Evolutionary conservation across 371 early-diverging fungal genomes (phyloP).

Genomic region (Basidiobolus meristosporus): DNA sequence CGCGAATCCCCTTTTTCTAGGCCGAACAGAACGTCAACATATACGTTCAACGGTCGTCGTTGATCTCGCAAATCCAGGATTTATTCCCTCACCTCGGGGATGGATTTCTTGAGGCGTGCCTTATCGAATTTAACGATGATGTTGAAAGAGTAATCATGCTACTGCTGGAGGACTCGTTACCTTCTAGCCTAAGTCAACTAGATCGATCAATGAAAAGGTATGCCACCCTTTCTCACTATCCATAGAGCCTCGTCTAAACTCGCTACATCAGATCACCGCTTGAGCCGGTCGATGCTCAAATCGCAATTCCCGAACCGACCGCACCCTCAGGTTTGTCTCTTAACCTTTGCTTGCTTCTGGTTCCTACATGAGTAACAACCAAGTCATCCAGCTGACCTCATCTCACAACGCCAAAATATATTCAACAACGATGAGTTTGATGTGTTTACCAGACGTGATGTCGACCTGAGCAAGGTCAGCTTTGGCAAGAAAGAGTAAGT

Average conservation of each 20-base stretch:
- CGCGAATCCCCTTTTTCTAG: too few species aligned
- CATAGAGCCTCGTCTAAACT: not conserved
- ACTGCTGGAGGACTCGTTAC: slow-evolving; percentile 51
- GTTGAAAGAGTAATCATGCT: slow-evolving; percentile 53
- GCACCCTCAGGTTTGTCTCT: too few species aligned
- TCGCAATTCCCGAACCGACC: too few species aligned
- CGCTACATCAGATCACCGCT: slow-evolving; percentile 3
- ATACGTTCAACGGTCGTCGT: slow-evolving; percentile 19
- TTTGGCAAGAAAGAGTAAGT: slow-evolving; percentile 47
- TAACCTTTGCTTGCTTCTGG: too few species aligned
- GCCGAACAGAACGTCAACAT: too few species aligned
- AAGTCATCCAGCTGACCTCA: slow-evolving; percentile 13
- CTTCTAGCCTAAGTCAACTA: slow-evolving; percentile 32
- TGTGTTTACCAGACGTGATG: slow-evolving; percentile 34
- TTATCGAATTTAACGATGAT: slow-evolving; percentile 34
- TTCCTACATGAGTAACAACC: too few species aligned
- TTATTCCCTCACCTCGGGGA: slow-evolving; percentile 73
- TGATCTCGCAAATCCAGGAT: slow-evolving; percentile 62
- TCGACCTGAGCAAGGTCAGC: slow-evolving; percentile 42
- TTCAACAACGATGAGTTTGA: slow-evolving; percentile 89
- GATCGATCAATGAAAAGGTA: slow-evolving; percentile 38
- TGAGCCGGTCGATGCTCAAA: too few species aligned
- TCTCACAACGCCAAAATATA: slow-evolving; percentile 50
- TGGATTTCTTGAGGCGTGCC: slow-evolving; percentile 72
- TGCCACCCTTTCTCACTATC: not conserved